Conservation (phyloP, 768 basidiomycete species). For the Leccinum longicurvipes region DNA sequence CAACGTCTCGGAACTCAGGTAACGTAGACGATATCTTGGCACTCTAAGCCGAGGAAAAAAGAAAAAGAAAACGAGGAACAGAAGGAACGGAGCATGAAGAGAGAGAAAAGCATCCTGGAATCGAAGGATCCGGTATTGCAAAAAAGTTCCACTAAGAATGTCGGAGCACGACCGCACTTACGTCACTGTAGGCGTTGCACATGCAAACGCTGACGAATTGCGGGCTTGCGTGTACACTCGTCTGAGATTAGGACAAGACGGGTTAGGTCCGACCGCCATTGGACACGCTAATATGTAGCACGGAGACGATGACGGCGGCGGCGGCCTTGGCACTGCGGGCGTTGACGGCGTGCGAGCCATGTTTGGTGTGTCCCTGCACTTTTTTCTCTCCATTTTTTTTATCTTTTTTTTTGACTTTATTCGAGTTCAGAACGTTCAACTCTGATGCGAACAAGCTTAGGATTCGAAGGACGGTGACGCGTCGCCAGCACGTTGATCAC, state of each 20-base stretch:
- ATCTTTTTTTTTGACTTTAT: not conserved
- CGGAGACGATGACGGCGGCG: not conserved
- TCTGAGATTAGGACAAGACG: not conserved
- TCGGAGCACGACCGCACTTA: not conserved
- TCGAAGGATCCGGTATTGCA: not conserved
- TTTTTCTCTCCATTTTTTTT: not conserved
- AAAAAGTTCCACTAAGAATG: not conserved
- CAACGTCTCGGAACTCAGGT: no score
- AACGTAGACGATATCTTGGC: not conserved
- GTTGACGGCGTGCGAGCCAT: constrained; percentile 1
- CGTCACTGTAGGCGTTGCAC: not conserved
- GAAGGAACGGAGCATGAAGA: not conserved
- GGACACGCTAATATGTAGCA: not conserved
- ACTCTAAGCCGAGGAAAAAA: not conserved
- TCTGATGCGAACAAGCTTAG: not conserved
- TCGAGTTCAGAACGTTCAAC: not conserved
- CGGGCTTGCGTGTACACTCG: not conserved
- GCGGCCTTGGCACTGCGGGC: no score
- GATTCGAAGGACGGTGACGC: constrained; percentile 1
- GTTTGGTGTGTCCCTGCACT: not conserved
- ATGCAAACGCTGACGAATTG: not conserved
- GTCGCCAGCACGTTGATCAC: constrained; percentile 13
- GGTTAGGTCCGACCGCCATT: not conserved
- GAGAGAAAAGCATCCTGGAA: not conserved
- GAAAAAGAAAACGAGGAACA: not conserved